These are phyloP conservation scores for Phaffomyces antillensis DNA, from an alignment of 805 yeast species.

Conservation along the genomic window DNA sequence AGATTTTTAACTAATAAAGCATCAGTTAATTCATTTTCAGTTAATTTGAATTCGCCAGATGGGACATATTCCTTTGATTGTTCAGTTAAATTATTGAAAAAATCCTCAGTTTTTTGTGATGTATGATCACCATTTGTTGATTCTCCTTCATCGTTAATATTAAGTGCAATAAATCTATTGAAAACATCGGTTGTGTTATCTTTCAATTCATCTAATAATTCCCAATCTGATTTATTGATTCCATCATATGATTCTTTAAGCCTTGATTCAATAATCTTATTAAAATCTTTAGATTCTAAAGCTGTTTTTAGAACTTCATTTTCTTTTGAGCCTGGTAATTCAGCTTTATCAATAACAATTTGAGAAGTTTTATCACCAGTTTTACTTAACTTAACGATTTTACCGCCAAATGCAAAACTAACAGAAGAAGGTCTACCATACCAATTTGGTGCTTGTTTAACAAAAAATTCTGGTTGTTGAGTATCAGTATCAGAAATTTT, in stretches of 20 bases:
- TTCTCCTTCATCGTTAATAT: slow-evolving; percentile 26
- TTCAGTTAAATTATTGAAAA: slow-evolving; percentile 30
- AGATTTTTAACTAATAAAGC: slow-evolving; percentile 56
- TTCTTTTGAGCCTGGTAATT: slow-evolving; percentile 28
- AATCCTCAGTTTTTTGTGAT: slow-evolving; percentile 27
- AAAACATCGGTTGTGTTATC: slow-evolving; percentile 51
- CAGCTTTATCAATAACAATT: slow-evolving; percentile 36
- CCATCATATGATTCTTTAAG: slow-evolving; percentile 32
- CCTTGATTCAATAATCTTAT: slow-evolving; percentile 48
- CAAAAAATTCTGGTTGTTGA: slow-evolving; percentile 64
- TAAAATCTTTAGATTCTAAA: slow-evolving; percentile 46
- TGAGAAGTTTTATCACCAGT: slow-evolving; percentile 34
- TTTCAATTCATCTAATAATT: slow-evolving; percentile 44
- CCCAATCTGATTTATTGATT: slow-evolving; percentile 57
- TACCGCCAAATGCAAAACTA: slow-evolving; percentile 91
- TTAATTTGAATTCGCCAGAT: slow-evolving; percentile 42
- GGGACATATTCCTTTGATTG: slow-evolving; percentile 32
- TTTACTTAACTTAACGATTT: slow-evolving; percentile 51
- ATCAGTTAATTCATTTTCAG: slow-evolving; percentile 36
- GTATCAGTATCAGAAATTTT: slow-evolving; percentile 60
- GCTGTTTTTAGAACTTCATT: slow-evolving; percentile 46
- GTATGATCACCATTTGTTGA: slow-evolving; percentile 16
- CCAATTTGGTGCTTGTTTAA: slow-evolving; percentile 88
- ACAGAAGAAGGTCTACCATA: slow-evolving; percentile 66
- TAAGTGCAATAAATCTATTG: slow-evolving; percentile 32